Base-by-base conservation (phyloP, 345 rosid species). In the Citrus australasica region DNA sequence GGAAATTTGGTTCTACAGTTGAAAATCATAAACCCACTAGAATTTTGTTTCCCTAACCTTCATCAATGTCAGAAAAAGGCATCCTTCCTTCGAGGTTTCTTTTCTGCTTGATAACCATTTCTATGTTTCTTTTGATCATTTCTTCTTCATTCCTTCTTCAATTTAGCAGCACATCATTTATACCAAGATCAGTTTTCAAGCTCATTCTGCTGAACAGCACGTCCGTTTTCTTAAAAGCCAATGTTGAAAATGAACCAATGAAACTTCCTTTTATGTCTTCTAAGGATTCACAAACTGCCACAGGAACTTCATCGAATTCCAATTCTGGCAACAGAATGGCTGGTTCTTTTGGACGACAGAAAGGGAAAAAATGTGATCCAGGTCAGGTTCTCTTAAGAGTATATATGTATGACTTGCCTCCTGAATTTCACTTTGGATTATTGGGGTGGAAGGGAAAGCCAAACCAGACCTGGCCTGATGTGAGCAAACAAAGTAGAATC, bases 341-440 rank as follows among this genome's bases (percentile, higher is more conserved):
- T 71, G 71, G 62, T 77, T 30, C 40, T 27, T 73, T 21, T 30
- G 74, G 78, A 83, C 35, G 69, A n/a, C 76, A n/a, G 35, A 64
- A 69, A 42, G 67, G 33, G 38, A 74, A 67, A 35, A 66, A 79
- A 19, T 89, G 92, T 68, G 21, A 51, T 38, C 80, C 69, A 27
- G 78, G 63, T 69, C 73, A 75, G 67, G 83, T 76, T 78, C 76
- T 82, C 82, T 81, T 92, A 30, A 88, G 86, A 81, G 97, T 93
- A n/a, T 94, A 82, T 74, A 88, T 93, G 98, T 94, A 93, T 76
- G 92, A 93, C 81, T 80, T 94, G 69, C 93, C 97, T 62, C 81
- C 93, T 64, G 95, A 90, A 27, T 93, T 93, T 89, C 98, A 94
- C 80, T 94, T 93, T 83, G 93, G 94, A 76, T 71, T 93, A 74